phyloP scores from a whole-genome alignment of 768 basidiomycete genomes.

The Lactarius psammicola region DNA sequence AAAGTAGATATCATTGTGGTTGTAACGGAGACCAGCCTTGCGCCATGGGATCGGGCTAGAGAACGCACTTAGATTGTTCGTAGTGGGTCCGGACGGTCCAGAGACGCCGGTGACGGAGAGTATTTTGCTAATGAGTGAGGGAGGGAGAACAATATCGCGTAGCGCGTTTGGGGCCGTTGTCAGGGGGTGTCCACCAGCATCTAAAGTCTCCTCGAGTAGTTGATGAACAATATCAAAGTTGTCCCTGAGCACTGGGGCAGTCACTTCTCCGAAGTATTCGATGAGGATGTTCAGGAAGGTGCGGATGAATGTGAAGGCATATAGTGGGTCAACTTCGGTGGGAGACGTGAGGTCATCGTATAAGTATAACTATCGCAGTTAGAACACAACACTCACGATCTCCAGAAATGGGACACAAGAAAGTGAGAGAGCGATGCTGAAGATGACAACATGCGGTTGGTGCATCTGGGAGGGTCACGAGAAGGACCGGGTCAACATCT shows the following conservation, averaged over 20 bases:
- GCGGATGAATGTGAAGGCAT: constrained; percentile 86
- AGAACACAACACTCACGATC: constrained; percentile 56
- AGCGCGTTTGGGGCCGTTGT: constrained; percentile 89
- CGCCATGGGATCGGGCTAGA: constrained; percentile 94
- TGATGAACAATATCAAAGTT: constrained; percentile 97
- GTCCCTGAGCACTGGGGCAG: constrained; percentile 75
- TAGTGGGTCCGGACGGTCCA: constrained; percentile 34
- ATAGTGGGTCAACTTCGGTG: constrained; percentile 79
- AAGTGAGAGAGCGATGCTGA: constrained; percentile 67
- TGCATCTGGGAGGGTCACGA: constrained; percentile 48
- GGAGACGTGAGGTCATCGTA: constrained; percentile 12
- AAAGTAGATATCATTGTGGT: constrained; percentile 90
- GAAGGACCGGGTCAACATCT: constrained; percentile 73
- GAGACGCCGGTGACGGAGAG: constrained; percentile 53
- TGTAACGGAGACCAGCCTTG: constrained; percentile 76
- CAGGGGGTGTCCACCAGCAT: constrained; percentile 87
- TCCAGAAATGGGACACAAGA: constrained; percentile 79
- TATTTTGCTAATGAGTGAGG: constrained; percentile 64
- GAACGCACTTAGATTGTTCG: constrained; percentile 48
- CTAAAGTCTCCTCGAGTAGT: constrained; percentile 94
- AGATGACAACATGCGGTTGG: constrained; percentile 86
- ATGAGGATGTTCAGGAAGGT: constrained; percentile 79
- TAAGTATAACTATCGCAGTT: too few relatives aligned
- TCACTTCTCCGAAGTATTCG: constrained; percentile 88
- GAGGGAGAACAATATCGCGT: constrained; percentile 90